Evolutionary conservation across 1,284 basidiomycete genomes (phyloP).

Genomic region (Coniferiporia weirii): DNA sequence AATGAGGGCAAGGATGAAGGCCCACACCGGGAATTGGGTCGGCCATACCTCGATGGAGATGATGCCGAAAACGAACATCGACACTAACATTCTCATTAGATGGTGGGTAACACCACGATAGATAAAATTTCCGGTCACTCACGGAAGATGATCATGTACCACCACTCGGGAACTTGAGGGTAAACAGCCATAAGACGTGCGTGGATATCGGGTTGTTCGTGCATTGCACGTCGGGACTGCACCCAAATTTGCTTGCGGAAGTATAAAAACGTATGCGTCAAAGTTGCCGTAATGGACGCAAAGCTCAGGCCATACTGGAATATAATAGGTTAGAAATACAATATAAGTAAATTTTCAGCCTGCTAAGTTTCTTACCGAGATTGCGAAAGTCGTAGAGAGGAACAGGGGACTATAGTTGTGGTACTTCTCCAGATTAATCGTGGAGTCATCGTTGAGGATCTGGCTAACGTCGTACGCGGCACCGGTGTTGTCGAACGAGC

Average conservation of each 20-base stretch:
- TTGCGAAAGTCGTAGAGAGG: conserved; percentile 24
- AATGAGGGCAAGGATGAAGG: conserved; percentile 32
- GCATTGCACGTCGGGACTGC: conserved; percentile 25
- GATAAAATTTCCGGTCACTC: background rate
- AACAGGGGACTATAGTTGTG: conserved; percentile 20
- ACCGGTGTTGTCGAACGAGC: conserved; percentile 22
- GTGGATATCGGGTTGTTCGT: conserved; percentile 25
- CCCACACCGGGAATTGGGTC: conserved; percentile 34
- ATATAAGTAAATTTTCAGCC: background rate
- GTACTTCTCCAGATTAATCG: conserved; percentile 20
- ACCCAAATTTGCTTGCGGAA: conserved; percentile 32
- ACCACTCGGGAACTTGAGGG: conserved; percentile 24
- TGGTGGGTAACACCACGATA: background rate
- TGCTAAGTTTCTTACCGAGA: conserved; percentile 16
- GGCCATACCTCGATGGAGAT: conserved; percentile 30
- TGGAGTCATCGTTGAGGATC: conserved; percentile 22
- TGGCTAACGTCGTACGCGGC: conserved; percentile 32
- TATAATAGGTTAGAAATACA: background rate
- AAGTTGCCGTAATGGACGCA: conserved; percentile 24
- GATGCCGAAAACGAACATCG: conserved; percentile 30
- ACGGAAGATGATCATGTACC: conserved; percentile 21
- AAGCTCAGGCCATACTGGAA: conserved; percentile 18
- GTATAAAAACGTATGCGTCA: conserved; percentile 32
- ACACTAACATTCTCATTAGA: conserved; percentile 2
- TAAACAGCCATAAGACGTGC: conserved; percentile 24